These are phyloP conservation scores for Cladosporium colombiae DNA, from an alignment of 2,329 filamentous ascomycete genomes.

Conservation along the genomic window DNA sequence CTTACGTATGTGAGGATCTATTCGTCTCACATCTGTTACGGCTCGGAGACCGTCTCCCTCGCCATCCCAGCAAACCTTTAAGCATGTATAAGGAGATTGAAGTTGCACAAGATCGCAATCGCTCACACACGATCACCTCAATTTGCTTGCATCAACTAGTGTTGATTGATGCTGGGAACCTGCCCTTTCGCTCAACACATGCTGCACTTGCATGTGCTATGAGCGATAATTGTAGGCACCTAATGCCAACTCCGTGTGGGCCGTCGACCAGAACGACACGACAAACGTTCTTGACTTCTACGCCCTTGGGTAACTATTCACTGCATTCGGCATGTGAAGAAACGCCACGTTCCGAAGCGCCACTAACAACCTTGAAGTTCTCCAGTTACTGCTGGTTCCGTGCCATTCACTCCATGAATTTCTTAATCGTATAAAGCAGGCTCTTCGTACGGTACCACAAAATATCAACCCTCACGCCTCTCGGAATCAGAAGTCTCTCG, in stretches of 20 bases:
- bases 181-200: not conserved
- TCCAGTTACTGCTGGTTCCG: not conserved
- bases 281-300: not conserved
- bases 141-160: not conserved
- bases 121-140: not conserved
- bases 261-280: not conserved
- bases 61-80: no score
- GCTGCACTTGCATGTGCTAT: not conserved
- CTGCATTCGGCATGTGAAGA: not conserved
- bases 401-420: not conserved
- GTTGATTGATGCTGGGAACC: not conserved
- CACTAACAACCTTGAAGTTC: not conserved
- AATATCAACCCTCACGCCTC: not conserved
- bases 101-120: not conserved
- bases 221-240: not conserved
- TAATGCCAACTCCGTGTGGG: not conserved
- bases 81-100: not conserved
- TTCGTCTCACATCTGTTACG: no score
- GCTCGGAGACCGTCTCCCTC: no score
- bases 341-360: not conserved
- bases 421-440: no score
- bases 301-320: not conserved
- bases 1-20: no score
- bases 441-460: no score
- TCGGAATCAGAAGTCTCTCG: not conserved